Percentiles rank a stretch among this genome's conserved stretches.
phyloP scores from a whole-genome alignment of 2,329 filamentous ascomycete genomes.

The Pseudopithomyces maydicus region DNA sequence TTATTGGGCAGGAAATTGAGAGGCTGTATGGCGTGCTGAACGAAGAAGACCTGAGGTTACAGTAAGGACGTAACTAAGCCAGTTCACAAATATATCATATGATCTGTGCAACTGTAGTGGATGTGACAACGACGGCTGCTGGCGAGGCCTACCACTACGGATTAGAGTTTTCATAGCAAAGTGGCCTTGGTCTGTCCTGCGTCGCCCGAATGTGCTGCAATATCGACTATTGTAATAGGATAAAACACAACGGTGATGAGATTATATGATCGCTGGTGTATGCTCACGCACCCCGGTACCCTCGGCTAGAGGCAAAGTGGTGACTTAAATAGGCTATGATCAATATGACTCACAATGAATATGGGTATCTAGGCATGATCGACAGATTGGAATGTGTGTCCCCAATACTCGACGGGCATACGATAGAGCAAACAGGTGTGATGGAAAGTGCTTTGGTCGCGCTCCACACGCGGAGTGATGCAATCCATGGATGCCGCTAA shows the following conservation, averaged over 20 bases:
- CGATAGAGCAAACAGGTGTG: background rate
- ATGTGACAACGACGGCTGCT: no score
- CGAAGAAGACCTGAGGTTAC: conserved; percentile 64
- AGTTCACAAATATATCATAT: no score
- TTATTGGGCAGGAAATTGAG: conserved; percentile 61
- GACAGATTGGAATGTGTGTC: background rate
- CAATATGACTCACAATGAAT: conserved; percentile 1
- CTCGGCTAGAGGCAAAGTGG: background rate
- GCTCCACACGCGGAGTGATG: background rate
- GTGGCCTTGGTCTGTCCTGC: no score
- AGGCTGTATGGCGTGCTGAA: conserved; percentile 65
- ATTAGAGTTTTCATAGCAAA: background rate
- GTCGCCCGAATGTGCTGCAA: background rate
- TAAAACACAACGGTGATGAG: background rate
- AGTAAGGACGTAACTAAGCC: conserved; percentile 19
- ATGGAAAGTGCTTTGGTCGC: background rate
- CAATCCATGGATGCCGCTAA: background rate
- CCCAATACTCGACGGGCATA: background rate
- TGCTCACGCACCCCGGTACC: background rate
- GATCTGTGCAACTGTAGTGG: background rate
- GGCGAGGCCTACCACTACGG: no score
- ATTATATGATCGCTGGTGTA: background rate
- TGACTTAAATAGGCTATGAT: background rate
- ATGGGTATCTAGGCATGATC: background rate
- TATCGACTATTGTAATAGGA: background rate